These are phyloP conservation scores for Symbiodinium pilosum DNA, from an alignment of 73 alveolate genomes.

Conservation along the genomic window DNA sequence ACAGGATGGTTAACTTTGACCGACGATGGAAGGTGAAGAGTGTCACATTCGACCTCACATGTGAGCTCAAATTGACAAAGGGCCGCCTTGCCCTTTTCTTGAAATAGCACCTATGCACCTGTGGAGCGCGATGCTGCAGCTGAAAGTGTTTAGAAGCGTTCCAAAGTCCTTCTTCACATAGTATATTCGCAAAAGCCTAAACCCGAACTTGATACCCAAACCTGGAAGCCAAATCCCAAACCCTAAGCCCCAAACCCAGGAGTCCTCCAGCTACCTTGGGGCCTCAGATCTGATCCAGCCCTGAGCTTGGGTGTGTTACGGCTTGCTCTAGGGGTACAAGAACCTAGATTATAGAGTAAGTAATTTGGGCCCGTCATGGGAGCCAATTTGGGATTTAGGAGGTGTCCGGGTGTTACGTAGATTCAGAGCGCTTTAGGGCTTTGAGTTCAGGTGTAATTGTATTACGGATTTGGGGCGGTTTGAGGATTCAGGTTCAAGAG, in stretches of 20 bases:
- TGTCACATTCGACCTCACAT: too few species aligned
- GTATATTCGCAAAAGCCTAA: too few species aligned
- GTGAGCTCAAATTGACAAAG: background rate
- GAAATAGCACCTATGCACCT: background rate
- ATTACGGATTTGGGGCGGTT: background rate
- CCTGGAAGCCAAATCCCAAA: background rate
- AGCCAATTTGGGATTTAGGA: background rate
- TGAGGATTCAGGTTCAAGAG: background rate
- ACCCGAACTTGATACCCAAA: too few species aligned
- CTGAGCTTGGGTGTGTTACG: too few species aligned
- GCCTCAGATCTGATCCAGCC: too few species aligned
- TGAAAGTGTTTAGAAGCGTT: too few species aligned
- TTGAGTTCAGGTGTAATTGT: background rate
- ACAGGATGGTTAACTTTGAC: too few species aligned
- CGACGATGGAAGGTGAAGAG: too few species aligned
- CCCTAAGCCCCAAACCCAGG: background rate
- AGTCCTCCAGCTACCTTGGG: background rate
- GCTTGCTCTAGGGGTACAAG: too few species aligned
- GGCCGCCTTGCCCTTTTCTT: background rate
- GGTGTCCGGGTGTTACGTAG: background rate
- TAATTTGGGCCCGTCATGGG: background rate
- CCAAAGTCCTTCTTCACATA: too few species aligned
- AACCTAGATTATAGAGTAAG: too few species aligned
- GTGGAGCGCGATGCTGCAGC: background rate
- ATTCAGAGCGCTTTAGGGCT: background rate